Evolutionary conservation across 306 rosid species (phyloP).

Genomic region (Mimosa pudica): DNA sequence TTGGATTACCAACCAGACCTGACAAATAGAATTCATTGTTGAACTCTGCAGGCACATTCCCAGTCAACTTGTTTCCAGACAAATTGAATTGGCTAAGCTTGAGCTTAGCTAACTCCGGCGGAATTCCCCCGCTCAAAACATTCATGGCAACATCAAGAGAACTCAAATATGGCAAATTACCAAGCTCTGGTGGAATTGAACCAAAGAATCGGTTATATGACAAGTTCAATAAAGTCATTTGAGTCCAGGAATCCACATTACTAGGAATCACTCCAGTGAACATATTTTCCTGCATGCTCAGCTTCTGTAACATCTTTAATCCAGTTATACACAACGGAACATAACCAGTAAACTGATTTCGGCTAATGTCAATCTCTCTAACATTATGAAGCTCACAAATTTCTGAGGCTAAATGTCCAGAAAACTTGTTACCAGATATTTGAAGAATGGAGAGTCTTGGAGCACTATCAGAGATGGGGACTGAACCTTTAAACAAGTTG

Average conservation of each 20-base stretch:
- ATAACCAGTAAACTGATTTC: constrained; percentile 56
- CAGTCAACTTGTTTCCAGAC: constrained; percentile 59
- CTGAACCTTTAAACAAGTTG: constrained; percentile 58
- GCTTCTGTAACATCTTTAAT: constrained; percentile 58
- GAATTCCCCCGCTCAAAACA: constrained; percentile 64
- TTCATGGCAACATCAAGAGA: constrained; percentile 76
- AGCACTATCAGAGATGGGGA: constrained; percentile 45
- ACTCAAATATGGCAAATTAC: constrained; percentile 51
- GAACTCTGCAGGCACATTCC: constrained; percentile 67
- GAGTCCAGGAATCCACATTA: constrained; percentile 51
- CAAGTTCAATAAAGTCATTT: constrained; percentile 63
- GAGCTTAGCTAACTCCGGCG: constrained; percentile 58
- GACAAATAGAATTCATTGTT: constrained; percentile 35
- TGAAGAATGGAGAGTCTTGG: constrained; percentile 30
- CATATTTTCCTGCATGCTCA: constrained; percentile 63
- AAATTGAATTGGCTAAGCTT: constrained; percentile 62
- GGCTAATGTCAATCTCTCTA: constrained; percentile 46
- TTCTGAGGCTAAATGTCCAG: constrained; percentile 52
- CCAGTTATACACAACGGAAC: constrained; percentile 63
- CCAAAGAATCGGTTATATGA: constrained; percentile 61
- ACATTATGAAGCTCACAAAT: constrained; percentile 55
- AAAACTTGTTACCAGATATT: constrained; percentile 52
- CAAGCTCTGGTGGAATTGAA: constrained; percentile 62
- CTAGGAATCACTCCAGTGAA: constrained; percentile 62
- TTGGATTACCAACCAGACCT: constrained; percentile 62